Evolutionary conservation across 176 grass and related monocot species (phyloP), one percentile per base, ranked within the genome.

Genomic region (Rhynchospora breviuscula): DNA sequence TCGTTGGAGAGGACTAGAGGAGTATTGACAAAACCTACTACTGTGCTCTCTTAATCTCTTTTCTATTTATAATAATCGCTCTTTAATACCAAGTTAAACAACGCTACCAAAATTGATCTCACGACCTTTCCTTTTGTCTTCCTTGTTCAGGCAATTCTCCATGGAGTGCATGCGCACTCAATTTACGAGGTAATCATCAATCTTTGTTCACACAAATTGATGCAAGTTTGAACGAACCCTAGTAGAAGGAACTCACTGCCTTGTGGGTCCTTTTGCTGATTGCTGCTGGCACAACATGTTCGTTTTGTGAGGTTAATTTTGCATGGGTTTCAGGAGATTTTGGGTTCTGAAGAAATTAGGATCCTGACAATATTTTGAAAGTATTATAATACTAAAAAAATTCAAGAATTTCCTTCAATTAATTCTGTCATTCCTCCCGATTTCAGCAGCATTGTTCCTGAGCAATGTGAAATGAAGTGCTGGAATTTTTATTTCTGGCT

Each of bases 151-250:
- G 59, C 17, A 19, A 47, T 81, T 81, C n/a, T 21, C 44, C 45
- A 82, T 82, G 80, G 80, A 82, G 7, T 63, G 21, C 45, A 13
- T 47, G 18, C 12, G 62, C 22, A 53, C 59, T 11, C 60, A 53
- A 65, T 82, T 82, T 10, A 26, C 62, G 9, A 82, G 80, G 80
- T 82, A 82, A 14, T 8, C 33, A 63, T 47, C 25, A 43, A 35
- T 44, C 59, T 40, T 29, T n/a, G n/a, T n/a, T n/a, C n/a, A n/a
- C n/a, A n/a, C n/a, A n/a, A n/a, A n/a, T n/a, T n/a, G n/a, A n/a
- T n/a, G n/a, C n/a, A n/a, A n/a, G n/a, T n/a, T 63, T 81, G 19
- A 45, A 4, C 63, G 29, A 45, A 43, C 17, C 35, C 10, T 19
- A 10, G 22, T 17, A 19, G 6, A 76, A 52, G 71, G 21, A 29